These are phyloP conservation scores for Paraglomus brasilianum DNA, from an alignment of 192 early-diverging fungal genomes.

Conservation along the genomic window DNA sequence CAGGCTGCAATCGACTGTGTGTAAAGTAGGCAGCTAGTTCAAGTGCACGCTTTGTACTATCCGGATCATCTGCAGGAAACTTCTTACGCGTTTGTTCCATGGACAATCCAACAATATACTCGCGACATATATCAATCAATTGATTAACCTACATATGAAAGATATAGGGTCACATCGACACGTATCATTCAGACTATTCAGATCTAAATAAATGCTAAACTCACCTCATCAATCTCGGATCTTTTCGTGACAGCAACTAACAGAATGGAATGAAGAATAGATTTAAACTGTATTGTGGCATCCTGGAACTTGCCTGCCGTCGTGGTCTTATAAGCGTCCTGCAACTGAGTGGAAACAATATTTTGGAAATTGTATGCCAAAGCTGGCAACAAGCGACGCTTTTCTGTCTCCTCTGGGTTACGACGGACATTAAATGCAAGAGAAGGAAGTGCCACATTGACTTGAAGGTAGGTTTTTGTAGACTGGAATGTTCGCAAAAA, in stretches of 20 bases:
- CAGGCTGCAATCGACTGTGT: slow-evolving; percentile 83
- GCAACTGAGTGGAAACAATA: slow-evolving; percentile 65
- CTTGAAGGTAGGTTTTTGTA: slow-evolving; percentile 61
- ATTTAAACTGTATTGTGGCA: slow-evolving; percentile 70
- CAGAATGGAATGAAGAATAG: slow-evolving; percentile 74
- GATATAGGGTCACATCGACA: too few species aligned
- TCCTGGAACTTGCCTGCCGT: slow-evolving; percentile 82
- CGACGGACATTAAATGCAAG: slow-evolving; percentile 70
- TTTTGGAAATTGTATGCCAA: slow-evolving; percentile 55
- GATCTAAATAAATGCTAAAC: neutral
- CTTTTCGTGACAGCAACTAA: slow-evolving; percentile 68
- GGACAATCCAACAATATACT: slow-evolving; percentile 88
- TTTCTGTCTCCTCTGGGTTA: slow-evolving; percentile 52
- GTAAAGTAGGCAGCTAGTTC: slow-evolving; percentile 97
- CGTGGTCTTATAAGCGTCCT: slow-evolving; percentile 81
- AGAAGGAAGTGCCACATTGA: slow-evolving; percentile 60
- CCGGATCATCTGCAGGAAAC: slow-evolving; percentile 55
- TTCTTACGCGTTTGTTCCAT: slow-evolving; percentile 81
- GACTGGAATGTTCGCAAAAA: slow-evolving; percentile 87
- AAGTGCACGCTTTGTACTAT: slow-evolving; percentile 65
- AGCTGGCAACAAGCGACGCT: slow-evolving; percentile 59
- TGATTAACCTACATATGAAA: slow-evolving; percentile 47
- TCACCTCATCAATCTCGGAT: slow-evolving; percentile 75
- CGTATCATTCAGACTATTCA: too few species aligned
- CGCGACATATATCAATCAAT: slow-evolving; percentile 77